These are phyloP conservation scores for Parathielavia appendiculata DNA, from an alignment of 495 filamentous ascomycete species.

Conservation along the genomic window DNA sequence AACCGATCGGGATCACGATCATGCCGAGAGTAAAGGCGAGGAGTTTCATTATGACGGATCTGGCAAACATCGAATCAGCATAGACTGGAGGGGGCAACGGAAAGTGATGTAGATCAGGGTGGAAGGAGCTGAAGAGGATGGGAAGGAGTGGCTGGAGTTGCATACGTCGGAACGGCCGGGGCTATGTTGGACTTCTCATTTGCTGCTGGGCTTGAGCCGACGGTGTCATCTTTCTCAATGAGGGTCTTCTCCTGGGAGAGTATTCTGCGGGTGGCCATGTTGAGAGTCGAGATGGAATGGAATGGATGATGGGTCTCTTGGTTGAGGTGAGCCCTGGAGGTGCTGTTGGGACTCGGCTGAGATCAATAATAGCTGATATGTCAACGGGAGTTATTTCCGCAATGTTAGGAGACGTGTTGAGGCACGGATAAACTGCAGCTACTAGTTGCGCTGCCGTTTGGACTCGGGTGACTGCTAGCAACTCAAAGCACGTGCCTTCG, in stretches of 20 bases:
- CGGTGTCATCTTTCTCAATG: constrained; percentile 50
- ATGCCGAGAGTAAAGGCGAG: constrained; percentile 87
- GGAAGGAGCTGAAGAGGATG: constrained; percentile 2
- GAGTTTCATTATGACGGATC: constrained; percentile 83
- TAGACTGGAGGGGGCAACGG: too few relatives aligned
- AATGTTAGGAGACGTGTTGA: too few relatives aligned
- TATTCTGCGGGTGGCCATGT: constrained; percentile 57
- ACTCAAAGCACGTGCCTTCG: constrained; percentile 25
- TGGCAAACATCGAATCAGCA: constrained; percentile 35
- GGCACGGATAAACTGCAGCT: too few relatives aligned
- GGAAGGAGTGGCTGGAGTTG: neutral
- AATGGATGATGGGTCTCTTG: neutral
- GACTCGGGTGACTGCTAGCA: too few relatives aligned
- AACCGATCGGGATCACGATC: constrained; percentile 75
- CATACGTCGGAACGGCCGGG: constrained; percentile 71
- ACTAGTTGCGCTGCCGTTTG: too few relatives aligned
- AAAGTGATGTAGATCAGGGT: too few relatives aligned
- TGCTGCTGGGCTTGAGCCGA: constrained; percentile 33
- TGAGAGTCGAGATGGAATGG: constrained; percentile 25
- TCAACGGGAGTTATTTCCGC: too few relatives aligned
- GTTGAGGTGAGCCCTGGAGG: too few relatives aligned
- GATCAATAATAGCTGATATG: too few relatives aligned
- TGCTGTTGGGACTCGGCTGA: neutral
- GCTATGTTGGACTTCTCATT: constrained; percentile 47
- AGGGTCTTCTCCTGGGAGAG: constrained; percentile 49